These are phyloP conservation scores for Claviceps maximensis DNA, from an alignment of 2,329 filamentous ascomycete genomes.

Conservation along the genomic window DNA sequence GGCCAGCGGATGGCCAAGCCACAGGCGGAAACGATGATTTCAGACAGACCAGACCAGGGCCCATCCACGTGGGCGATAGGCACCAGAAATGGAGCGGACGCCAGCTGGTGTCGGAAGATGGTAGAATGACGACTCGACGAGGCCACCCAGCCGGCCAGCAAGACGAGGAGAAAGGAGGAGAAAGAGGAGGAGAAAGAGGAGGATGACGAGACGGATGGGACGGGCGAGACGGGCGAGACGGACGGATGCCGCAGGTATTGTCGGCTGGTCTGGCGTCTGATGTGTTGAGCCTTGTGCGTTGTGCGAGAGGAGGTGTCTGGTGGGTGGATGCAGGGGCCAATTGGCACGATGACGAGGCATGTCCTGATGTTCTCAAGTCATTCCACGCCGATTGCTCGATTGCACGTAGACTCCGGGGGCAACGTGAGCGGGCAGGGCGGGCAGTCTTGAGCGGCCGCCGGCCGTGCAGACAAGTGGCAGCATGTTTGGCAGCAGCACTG, in stretches of 20 bases:
- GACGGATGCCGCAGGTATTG: background rate
- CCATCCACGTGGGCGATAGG: background rate
- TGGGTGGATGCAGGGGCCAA: background rate
- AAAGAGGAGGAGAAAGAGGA: background rate
- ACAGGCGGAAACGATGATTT: slow-evolving; percentile 4
- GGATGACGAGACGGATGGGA: background rate
- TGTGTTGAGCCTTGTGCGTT: background rate
- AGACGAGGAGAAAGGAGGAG: too few species aligned
- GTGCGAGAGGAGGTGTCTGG: background rate
- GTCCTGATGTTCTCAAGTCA: background rate
- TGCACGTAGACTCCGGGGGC: background rate
- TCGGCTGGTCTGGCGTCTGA: too few species aligned
- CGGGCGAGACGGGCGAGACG: background rate
- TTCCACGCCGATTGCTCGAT: background rate
- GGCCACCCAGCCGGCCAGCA: slow-evolving; percentile 4
- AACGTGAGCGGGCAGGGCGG: background rate
- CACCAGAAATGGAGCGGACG: slow-evolving; percentile 1
- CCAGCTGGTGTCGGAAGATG: slow-evolving; percentile 4
- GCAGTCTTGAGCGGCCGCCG: background rate
- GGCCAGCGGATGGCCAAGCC: background rate
- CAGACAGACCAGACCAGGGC: slow-evolving; percentile 1
- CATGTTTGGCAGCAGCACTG: background rate
- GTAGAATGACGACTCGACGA: background rate
- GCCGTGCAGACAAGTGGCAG: background rate
- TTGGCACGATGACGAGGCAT: background rate